Conservation (phyloP, 306 rosid species). For the Vigna trinervia region DNA sequence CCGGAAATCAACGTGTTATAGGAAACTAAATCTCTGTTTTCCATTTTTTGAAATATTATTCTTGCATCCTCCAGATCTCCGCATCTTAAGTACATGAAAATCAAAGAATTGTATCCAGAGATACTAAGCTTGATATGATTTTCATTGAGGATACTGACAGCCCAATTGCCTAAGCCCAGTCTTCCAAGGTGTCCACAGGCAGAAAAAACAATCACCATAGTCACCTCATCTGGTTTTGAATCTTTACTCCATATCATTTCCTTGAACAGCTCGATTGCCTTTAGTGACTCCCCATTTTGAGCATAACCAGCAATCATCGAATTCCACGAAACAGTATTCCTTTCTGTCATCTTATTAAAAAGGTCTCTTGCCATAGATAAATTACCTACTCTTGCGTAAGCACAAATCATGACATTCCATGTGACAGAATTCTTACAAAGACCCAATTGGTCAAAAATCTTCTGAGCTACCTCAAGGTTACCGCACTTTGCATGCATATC, state of each 20-base stretch:
- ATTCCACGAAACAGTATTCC: conserved; percentile 69
- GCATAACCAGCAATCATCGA: conserved; percentile 73
- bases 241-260: conserved; percentile 51
- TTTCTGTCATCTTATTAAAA: conserved; percentile 67
- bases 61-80: conserved; percentile 63
- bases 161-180: conserved; percentile 67
- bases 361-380: conserved; percentile 57
- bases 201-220: conserved; percentile 70
- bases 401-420: conserved; percentile 78
- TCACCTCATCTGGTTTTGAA: conserved; percentile 70
- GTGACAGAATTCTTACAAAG: conserved; percentile 52
- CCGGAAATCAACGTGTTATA: conserved; percentile 72
- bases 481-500: conserved; percentile 77
- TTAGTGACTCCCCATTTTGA: conserved; percentile 67
- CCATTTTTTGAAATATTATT: conserved; percentile 61
- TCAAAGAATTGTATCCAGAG: conserved; percentile 67
- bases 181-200: conserved; percentile 81
- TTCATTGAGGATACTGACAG: conserved; percentile 50
- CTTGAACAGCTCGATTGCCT: conserved; percentile 64
- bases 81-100: conserved; percentile 73
- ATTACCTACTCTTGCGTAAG: conserved; percentile 65
- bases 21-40: conserved; percentile 62
- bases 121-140: conserved; percentile 53
- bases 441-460: conserved; percentile 60
- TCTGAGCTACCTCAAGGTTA: conserved; percentile 57